Conservation (phyloP, 495 filamentous ascomycete species). For the Annulohypoxylon bovei region DNA sequence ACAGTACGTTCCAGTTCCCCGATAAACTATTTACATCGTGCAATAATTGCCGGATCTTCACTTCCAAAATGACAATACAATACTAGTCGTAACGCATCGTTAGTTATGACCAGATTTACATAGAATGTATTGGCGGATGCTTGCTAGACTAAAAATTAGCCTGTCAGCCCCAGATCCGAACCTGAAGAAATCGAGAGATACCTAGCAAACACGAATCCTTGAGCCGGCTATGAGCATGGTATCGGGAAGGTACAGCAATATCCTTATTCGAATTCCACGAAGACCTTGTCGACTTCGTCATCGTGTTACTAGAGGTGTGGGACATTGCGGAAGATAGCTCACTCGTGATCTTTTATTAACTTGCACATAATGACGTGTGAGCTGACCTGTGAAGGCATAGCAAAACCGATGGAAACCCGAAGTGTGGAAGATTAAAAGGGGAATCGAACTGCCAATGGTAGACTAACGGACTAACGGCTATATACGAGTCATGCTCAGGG, state of each 20-base stretch:
- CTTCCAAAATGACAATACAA: constrained; percentile 7
- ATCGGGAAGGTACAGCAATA: constrained; percentile 3
- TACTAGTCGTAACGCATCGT: constrained; percentile 1
- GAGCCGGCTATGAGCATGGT: constrained; percentile 9
- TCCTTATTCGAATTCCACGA: neutral
- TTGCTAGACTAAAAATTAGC: constrained; percentile 9
- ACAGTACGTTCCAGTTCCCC: neutral
- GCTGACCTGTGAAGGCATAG: neutral
- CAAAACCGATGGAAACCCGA: neutral
- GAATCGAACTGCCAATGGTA: neutral
- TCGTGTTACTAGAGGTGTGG: neutral
- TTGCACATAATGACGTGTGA: neutral
- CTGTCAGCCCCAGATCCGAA: neutral
- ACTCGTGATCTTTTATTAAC: neutral
- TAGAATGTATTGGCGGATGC: constrained; percentile 6
- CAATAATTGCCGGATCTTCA: constrained; percentile 1
- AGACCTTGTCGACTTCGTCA: neutral
- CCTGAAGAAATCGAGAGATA: neutral
- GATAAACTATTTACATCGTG: neutral
- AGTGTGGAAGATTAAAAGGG: neutral
- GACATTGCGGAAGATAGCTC: neutral
- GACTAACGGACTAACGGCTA: neutral
- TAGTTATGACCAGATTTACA: neutral
- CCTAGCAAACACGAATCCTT: constrained; percentile 14
- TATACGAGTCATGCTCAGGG: constrained; percentile 19